Base-by-base conservation (phyloP, 2,329 filamentous ascomycete genomes). In the Escovopsis sp. region DNA sequence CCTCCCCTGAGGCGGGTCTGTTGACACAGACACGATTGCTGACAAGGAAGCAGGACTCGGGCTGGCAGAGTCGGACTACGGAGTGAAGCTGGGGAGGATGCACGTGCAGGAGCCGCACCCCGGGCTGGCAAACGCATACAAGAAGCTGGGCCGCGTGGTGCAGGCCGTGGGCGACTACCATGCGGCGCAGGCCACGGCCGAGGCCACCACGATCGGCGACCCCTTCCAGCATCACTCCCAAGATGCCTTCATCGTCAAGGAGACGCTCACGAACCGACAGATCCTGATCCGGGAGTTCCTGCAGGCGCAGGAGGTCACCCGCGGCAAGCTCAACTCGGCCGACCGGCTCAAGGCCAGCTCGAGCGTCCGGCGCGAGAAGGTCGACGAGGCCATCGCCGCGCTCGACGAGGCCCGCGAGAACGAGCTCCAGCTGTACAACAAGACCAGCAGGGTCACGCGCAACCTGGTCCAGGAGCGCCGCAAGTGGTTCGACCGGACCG, bases 181-280 rank as follows among this genome's bases (percentile, higher is more conserved):
- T 61, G 88, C 91, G 12, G 89, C 89, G 1, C 91, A 98, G 66
- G 91, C 88, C 35, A 98, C 91, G 3, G 88, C 87, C 12, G 89
- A 98, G 67, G 91, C 91, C 8, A 94, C 89, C 8, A 95, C 89
- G 1, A 73, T 98, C 40, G 87, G 86, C 38, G 91, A 98, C 53
- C 85, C 91, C 10, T 78, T 98, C 48, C 84, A 88, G 54, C 95
- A 96, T 58, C 87, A 96, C 64, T 94, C 87, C 37, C 81, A 85
- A 44, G 91, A 98, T 61, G 85, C 91, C 37, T 94, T 95, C 58
- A 94, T 96, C 53, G 91, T 96, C 51, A 98, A 98, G 63, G 91
- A 98, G 59, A 94, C 88, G 10, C 73, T 98, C 48, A 98, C 91
- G 4, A 98, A 98, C 65, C 84, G 91, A 11, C 91, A 98, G 64